Evolutionary conservation across 768 basidiomycete genomes (phyloP), one percentile per base, ranked within the genome.

Genomic region (Boletus rufocinnamomeus): DNA sequence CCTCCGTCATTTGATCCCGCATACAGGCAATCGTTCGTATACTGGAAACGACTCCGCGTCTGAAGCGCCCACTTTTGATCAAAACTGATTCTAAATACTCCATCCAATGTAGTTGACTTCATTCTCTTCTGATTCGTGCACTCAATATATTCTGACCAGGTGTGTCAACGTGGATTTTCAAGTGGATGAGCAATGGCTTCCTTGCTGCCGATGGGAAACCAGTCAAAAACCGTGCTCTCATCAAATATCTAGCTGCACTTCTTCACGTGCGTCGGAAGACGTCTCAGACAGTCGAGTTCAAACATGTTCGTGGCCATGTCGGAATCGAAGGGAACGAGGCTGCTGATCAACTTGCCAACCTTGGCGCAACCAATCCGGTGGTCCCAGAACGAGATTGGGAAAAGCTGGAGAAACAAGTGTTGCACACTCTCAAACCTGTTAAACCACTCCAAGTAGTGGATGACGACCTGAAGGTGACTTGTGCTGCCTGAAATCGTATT

Each of bases 51-150:
- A 81, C 86, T 1, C 88, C 89, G 0, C 77, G 72, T 11, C 74
- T 76, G 13, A 77, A 79, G 47, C 79, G 71, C 30, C 78, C 84
- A 0, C 74, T 98, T 2, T 66, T 90, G 50, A 90, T 97, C 66
- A 88, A 88, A 64, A 88, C 91, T 0, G 95, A 98, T 72, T 97
- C 95, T 0, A 74, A 83, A 46, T 97, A 97, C 66, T 85, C 86
- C 1, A 93, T 93, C 4, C 74, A 84, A 50, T 94, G 95, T 95
- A 59, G 7, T 17, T 19, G 30, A 28, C 54, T 56, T 54, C n/a
- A 25, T 25, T 57, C 56, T 30, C 52, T 56, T 28, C 21, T 45
- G 14, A 16, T 50, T n/a, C 23, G 40, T 32, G 38, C 56, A 7
- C 46, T 66, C 50, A 68, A 47, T n/a, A 4, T 14, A n/a, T 38